phyloP scores from a whole-genome alignment of 1,139 yeast species.

The Saccharomycopsis hybrid region DNA sequence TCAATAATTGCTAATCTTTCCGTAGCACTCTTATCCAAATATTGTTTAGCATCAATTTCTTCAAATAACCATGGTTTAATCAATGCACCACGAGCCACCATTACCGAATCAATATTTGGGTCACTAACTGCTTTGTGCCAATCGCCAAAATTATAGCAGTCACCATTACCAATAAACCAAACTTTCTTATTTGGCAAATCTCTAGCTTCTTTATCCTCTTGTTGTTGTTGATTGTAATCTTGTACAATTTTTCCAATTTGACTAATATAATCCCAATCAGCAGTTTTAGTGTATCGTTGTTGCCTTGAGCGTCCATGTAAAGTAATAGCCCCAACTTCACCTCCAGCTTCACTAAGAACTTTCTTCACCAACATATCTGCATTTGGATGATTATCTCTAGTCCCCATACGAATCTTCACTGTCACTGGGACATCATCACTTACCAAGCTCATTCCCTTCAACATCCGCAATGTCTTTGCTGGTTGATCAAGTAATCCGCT shows the following conservation, averaged over 20 bases:
- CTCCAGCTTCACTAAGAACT: conserved; percentile 35
- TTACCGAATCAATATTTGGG: conserved; percentile 80
- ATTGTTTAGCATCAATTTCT: conserved; percentile 84
- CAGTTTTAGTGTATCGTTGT: conserved; percentile 84
- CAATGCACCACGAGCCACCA: conserved; percentile 97
- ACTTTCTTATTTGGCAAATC: conserved; percentile 41
- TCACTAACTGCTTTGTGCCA: conserved; percentile 74
- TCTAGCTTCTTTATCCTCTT: conserved; percentile 47
- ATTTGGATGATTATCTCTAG: conserved; percentile 77
- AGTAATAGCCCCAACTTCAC: conserved; percentile 82
- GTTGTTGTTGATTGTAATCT: conserved; percentile 43
- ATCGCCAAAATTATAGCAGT: conserved; percentile 77
- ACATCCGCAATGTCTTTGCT: conserved; percentile 66
- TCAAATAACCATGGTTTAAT: conserved; percentile 99
- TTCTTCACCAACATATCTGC: conserved; percentile 71
- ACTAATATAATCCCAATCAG: conserved; percentile 87
- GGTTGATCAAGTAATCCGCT: conserved; percentile 91
- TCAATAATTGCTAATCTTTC: conserved; percentile 76
- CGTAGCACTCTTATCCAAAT: conserved; percentile 81
- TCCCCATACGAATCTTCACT: conserved; percentile 87
- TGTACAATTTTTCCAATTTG: conserved; percentile 67
- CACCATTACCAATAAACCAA: conserved; percentile 86
- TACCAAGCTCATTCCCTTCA: conserved; percentile 83
- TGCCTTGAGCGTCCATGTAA: conserved; percentile 95
- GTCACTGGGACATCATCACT: conserved; percentile 90